These are phyloP conservation scores for Fusarium drepaniforme DNA, from an alignment of 2,329 filamentous ascomycete species.

Conservation along the genomic window DNA sequence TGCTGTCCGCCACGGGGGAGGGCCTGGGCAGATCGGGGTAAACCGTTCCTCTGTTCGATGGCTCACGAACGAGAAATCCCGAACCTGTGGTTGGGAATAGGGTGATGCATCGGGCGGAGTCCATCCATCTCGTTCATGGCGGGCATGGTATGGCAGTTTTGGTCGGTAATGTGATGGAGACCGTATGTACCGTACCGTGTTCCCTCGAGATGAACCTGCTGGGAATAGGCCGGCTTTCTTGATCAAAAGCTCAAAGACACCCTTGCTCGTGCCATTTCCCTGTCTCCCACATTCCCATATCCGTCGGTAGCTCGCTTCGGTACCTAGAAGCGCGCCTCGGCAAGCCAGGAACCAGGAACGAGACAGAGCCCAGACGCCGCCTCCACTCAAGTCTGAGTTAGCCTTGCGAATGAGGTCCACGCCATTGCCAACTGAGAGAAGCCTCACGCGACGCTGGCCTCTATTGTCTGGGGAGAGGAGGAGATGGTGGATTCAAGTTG, in stretches of 20 bases:
- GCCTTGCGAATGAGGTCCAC: conserved; percentile 29
- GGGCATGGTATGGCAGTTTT: background rate
- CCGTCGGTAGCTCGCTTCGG: conserved; percentile 33
- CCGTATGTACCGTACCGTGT: background rate
- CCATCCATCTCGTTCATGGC: background rate
- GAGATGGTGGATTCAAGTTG: background rate
- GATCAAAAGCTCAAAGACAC: background rate
- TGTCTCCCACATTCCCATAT: conserved; percentile 43
- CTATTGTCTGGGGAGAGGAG: background rate
- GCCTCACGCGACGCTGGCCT: background rate
- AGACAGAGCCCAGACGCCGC: conserved; percentile 4
- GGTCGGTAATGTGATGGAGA: background rate
- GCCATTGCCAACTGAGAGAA: conserved; percentile 25
- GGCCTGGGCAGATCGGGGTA: conserved; percentile 20
- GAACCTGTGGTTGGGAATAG: conserved; percentile 16
- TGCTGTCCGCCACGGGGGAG: background rate
- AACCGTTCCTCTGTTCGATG: conserved; percentile 12
- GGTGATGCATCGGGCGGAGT: conserved; percentile 5
- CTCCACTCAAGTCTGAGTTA: conserved; percentile 10
- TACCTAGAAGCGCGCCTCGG: conserved; percentile 10
- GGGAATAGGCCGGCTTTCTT: conserved; percentile 16
- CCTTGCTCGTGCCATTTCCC: conserved; percentile 37
- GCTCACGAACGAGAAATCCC: conserved; percentile 21
- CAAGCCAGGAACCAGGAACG: conserved; percentile 26
- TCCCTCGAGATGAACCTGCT: background rate